Conservation (phyloP, 225 moss, liverwort and hornwort genomes). For the Bryoerythrophyllum caledonicum region DNA sequence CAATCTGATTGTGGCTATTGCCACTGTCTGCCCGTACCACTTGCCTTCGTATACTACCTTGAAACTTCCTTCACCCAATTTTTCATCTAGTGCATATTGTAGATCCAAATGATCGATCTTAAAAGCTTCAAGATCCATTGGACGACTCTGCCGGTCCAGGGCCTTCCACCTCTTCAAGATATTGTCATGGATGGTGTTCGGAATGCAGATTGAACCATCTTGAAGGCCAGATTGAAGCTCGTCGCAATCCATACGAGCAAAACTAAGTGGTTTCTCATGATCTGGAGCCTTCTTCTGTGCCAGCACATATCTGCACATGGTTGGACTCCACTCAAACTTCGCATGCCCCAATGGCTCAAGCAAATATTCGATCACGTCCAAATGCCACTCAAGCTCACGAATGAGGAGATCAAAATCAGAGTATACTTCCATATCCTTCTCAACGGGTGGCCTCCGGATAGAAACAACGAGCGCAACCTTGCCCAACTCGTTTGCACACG, state of each 20-base stretch:
- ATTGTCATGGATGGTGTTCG: neutral
- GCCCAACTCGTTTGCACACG: neutral
- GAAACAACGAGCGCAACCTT: neutral
- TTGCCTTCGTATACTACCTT: neutral
- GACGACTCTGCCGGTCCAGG: neutral
- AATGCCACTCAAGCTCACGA: neutral
- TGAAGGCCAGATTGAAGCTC: neutral
- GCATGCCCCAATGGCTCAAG: neutral
- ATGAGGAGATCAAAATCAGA: neutral
- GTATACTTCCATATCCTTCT: neutral
- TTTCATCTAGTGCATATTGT: neutral
- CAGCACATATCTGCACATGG: neutral
- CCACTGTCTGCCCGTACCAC: neutral
- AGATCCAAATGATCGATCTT: neutral
- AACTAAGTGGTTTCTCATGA: neutral
- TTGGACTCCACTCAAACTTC: neutral
- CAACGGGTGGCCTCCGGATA: neutral
- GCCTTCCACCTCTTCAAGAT: constrained; percentile 3
- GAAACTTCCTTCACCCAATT: neutral
- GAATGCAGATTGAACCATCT: neutral
- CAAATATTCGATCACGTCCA: neutral
- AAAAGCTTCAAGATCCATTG: neutral
- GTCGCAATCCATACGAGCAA: neutral
- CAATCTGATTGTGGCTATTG: neutral
- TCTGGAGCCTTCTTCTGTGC: too few species aligned